A percentile compares a stretch with the other conserved stretches of the same genome.
Conservation (phyloP, 192 early-diverging fungal species). For the Helicostylum pulchrum region DNA sequence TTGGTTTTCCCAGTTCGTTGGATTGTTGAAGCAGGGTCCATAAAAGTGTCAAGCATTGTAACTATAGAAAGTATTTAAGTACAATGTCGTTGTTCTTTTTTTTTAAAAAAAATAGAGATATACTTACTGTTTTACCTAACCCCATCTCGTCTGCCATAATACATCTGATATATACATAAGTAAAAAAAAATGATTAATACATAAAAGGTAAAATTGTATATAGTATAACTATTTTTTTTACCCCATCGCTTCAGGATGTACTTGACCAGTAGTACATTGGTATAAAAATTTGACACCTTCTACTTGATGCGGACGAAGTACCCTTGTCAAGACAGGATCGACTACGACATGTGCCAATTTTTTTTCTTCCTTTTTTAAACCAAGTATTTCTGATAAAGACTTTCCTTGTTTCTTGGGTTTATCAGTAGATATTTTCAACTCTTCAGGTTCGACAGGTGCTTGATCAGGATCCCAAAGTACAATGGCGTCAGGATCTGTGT, state of each 20-base stretch:
- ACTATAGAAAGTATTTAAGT: slow-evolving; percentile 27
- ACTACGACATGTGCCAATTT: slow-evolving; percentile 72
- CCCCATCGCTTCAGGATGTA: slow-evolving; percentile 73
- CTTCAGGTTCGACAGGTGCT: slow-evolving; percentile 27
- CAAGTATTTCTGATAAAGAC: slow-evolving; percentile 54
- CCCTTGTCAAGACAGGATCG: slow-evolving; percentile 81
- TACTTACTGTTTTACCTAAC: slow-evolving; percentile 73
- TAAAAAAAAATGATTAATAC: no score
- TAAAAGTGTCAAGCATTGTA: slow-evolving; percentile 92
- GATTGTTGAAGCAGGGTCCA: slow-evolving; percentile 98
- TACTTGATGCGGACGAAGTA: slow-evolving; percentile 93
- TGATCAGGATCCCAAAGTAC: slow-evolving; percentile 76
- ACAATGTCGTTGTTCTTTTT: neutral
- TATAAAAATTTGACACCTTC: slow-evolving; percentile 97
- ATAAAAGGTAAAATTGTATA: no score
- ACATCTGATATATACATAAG: slow-evolving; percentile 44
- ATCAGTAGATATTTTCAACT: neutral
- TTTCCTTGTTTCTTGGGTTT: slow-evolving; percentile 40
- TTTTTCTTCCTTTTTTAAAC: slow-evolving; percentile 39
- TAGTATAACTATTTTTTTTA: slow-evolving; percentile 6
- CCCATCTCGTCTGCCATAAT: slow-evolving; percentile 99
- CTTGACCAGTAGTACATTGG: slow-evolving; percentile 85
- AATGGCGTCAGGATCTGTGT: slow-evolving; percentile 77
- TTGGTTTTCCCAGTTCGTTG: slow-evolving; percentile 79
- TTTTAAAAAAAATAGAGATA: slow-evolving; percentile 6